Conservation (phyloP, 2,329 filamentous ascomycete species). For the Aaosphaeria pasadenensis region DNA sequence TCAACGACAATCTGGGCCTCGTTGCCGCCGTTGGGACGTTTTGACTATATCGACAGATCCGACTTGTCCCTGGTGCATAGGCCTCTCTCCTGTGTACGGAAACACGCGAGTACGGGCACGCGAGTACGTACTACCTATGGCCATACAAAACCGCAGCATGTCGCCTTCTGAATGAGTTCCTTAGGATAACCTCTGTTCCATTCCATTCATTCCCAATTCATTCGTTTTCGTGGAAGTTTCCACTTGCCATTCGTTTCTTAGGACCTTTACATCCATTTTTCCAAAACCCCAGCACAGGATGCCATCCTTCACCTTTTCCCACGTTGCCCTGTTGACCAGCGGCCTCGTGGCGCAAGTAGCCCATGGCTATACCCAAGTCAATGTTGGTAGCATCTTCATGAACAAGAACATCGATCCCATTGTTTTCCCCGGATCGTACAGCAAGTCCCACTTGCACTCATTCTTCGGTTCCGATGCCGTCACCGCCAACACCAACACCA, state of each 20-base stretch:
- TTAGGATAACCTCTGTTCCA: too few relatives aligned
- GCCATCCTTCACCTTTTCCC: slow-evolving; percentile 24
- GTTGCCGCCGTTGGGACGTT: too few relatives aligned
- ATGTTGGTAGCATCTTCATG: slow-evolving; percentile 38
- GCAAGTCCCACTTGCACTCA: slow-evolving; percentile 43
- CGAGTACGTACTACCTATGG: too few relatives aligned
- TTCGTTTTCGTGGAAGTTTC: background rate
- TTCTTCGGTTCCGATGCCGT: slow-evolving; percentile 47
- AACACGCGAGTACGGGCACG: too few relatives aligned
- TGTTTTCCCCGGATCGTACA: slow-evolving; percentile 40
- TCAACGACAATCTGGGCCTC: too few relatives aligned
- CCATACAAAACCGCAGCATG: too few relatives aligned
- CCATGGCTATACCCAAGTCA: slow-evolving; percentile 34
- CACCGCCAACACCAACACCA: slow-evolving; percentile 37
- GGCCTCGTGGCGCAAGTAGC: slow-evolving; percentile 20
- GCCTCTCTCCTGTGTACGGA: too few relatives aligned
- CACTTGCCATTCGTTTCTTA: slow-evolving; percentile 2
- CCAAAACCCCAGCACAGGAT: slow-evolving; percentile 20
- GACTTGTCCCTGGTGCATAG: too few relatives aligned
- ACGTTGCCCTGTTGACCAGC: slow-evolving; percentile 17
- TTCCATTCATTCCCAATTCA: too few relatives aligned
- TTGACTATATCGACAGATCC: too few relatives aligned
- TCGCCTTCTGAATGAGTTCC: too few relatives aligned
- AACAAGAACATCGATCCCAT: slow-evolving; percentile 47
- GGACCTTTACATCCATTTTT: slow-evolving; percentile 1